These are phyloP conservation scores for Tausonia pullulans DNA, from an alignment of 1,284 basidiomycete genomes.

Conservation along the genomic window DNA sequence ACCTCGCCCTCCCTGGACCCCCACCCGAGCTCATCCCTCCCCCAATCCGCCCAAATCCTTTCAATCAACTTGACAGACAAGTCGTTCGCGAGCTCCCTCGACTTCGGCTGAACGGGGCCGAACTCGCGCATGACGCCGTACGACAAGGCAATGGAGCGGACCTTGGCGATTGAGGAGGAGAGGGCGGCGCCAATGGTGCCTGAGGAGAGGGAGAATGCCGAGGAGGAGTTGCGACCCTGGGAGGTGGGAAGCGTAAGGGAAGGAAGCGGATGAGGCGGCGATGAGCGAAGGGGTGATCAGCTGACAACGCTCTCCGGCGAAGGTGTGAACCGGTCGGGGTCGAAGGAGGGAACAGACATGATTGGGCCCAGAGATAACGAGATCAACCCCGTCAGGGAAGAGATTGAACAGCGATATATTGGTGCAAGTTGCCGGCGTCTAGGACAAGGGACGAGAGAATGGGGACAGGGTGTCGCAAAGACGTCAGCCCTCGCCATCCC, in stretches of 20 bases:
- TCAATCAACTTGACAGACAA: slow-evolving; percentile 56
- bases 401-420: slow-evolving; percentile 82
- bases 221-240: slow-evolving; percentile 37
- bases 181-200: slow-evolving; percentile 84
- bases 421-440: slow-evolving; percentile 84
- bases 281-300: not conserved
- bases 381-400: slow-evolving; percentile 69
- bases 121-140: slow-evolving; percentile 53
- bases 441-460: slow-evolving; percentile 13
- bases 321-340: too few species aligned
- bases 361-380: slow-evolving; percentile 46
- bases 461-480: not conserved
- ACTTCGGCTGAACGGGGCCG: slow-evolving; percentile 28
- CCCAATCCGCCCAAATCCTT: slow-evolving; percentile 71
- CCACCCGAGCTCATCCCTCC: slow-evolving; percentile 40
- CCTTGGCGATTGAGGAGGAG: slow-evolving; percentile 59
- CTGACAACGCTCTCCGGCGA: too few species aligned
- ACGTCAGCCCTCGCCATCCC: not conserved
- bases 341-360: slow-evolving; percentile 23
- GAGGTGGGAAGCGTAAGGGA: too few species aligned
- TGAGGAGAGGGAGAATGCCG: slow-evolving; percentile 73
- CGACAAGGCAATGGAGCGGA: slow-evolving; percentile 60
- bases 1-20: slow-evolving; percentile 7
- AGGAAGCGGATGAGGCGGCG: too few species aligned
- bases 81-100: slow-evolving; percentile 56